These are phyloP conservation scores for Symbiodinium natans DNA, from an alignment of 73 alveolate genomes.

Conservation along the genomic window DNA sequence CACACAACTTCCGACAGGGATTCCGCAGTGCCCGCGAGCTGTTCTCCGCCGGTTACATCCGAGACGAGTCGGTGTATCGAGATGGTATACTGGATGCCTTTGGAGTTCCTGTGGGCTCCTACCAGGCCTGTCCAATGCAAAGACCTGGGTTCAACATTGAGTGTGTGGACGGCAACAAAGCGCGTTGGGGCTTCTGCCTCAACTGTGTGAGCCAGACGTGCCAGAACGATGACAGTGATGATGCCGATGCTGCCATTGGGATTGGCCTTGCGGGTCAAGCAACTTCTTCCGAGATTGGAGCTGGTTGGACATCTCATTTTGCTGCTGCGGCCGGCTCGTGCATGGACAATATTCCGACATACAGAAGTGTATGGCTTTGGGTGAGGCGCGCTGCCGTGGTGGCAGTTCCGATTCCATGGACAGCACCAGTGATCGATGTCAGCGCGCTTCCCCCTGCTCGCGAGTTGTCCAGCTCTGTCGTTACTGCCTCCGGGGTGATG, in stretches of 20 bases:
- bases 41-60: slow-evolving; percentile 12
- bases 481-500: too few species aligned
- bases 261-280: background rate
- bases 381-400: too few species aligned
- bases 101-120: background rate
- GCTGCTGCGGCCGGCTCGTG: background rate
- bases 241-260: slow-evolving; percentile 34
- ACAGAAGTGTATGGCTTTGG: background rate
- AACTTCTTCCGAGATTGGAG: background rate
- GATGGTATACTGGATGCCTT: background rate
- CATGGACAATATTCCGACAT: background rate
- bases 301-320: background rate
- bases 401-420: too few species aligned
- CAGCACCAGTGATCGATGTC: too few species aligned
- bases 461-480: too few species aligned
- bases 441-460: too few species aligned
- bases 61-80: background rate
- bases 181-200: background rate
- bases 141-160: slow-evolving; percentile 10
- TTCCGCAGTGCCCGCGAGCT: slow-evolving; percentile 6
- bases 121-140: slow-evolving; percentile 22
- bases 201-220: background rate
- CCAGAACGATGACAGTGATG: slow-evolving; percentile 7
- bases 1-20: background rate
- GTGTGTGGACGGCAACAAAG: slow-evolving; percentile 5